A percentile compares a stretch with the other conserved stretches of the same genome.
These are phyloP conservation scores for Cytospora schulzeri DNA, from an alignment of 2,329 filamentous ascomycete species.

Conservation along the genomic window DNA sequence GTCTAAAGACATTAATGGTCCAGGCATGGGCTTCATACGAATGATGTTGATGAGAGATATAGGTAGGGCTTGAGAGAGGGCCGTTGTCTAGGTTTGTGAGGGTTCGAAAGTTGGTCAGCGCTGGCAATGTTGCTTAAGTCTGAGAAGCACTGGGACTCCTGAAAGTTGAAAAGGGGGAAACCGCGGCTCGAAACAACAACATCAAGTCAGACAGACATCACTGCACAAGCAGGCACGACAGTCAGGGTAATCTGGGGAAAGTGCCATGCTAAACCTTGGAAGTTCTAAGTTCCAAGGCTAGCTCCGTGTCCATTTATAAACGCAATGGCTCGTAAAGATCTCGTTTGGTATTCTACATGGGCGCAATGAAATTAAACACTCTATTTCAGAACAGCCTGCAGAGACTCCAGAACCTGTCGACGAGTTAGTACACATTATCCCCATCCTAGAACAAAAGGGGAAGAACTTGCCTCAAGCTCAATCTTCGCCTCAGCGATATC, in stretches of 20 bases:
- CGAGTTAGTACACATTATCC: slow-evolving; percentile 39
- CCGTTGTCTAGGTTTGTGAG: not conserved
- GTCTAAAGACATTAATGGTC: slow-evolving; percentile 7
- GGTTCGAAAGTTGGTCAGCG: not conserved
- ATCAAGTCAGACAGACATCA: slow-evolving; percentile 13
- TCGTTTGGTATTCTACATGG: slow-evolving; percentile 41
- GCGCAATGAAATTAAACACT: slow-evolving; percentile 37
- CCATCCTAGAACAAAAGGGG: not conserved
- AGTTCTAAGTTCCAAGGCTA: slow-evolving; percentile 32
- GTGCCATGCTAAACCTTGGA: slow-evolving; percentile 2
- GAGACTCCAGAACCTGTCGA: slow-evolving; percentile 76
- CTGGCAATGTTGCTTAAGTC: not conserved
- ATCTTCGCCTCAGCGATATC: slow-evolving; percentile 99
- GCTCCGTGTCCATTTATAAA: slow-evolving; percentile 8
- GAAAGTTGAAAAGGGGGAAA: not conserved
- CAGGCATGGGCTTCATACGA: not conserved
- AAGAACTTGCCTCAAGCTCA: slow-evolving; percentile 80
- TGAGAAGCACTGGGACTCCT: too few relatives aligned
- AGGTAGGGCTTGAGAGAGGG: not conserved
- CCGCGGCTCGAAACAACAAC: not conserved
- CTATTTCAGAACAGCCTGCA: slow-evolving; percentile 82
- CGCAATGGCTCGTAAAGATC: not conserved
- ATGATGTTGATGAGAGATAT: not conserved
- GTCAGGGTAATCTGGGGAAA: slow-evolving; percentile 14
- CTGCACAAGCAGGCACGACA: slow-evolving; percentile 19